A percentile compares a stretch with the other conserved stretches of the same genome.
Evolutionary conservation across 495 filamentous ascomycete species (phyloP).

Genomic region (Talaromyces stipitatus): DNA sequence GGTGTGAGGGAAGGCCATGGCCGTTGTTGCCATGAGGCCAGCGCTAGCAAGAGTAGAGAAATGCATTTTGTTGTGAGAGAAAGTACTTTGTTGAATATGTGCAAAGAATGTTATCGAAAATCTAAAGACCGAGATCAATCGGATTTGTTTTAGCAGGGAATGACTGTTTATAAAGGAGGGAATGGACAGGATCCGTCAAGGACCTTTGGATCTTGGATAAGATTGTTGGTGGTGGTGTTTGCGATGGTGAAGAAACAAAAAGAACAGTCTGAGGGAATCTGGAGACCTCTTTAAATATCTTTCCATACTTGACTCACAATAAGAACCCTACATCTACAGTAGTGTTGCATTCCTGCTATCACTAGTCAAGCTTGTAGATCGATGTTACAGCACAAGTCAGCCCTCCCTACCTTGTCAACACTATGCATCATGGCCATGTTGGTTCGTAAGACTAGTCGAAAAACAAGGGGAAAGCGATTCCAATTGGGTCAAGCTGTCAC

Average conservation of each 20-base stretch:
- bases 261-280: neutral
- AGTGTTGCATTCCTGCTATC: neutral
- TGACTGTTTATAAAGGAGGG: neutral
- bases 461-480: no score
- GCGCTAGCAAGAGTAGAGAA: constrained; percentile 50
- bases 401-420: neutral
- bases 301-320: neutral
- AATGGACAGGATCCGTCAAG: constrained; percentile 6
- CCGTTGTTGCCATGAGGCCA: constrained; percentile 40
- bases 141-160: neutral
- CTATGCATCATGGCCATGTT: neutral
- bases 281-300: neutral
- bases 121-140: constrained; percentile 1
- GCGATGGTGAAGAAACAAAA: neutral
- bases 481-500: neutral
- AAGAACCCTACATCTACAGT: neutral
- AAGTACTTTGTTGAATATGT: neutral
- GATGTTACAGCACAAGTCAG: neutral
- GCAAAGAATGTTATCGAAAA: neutral
- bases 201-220: neutral
- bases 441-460: neutral
- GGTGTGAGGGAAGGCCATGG: constrained; percentile 37
- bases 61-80: constrained; percentile 28
- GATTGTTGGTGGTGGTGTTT: neutral
- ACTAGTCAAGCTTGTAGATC: neutral